Percentiles rank a stretch among this genome's conserved stretches.
phyloP scores from a whole-genome alignment of 179 eudicot species.

The Gypsophila paniculata region DNA sequence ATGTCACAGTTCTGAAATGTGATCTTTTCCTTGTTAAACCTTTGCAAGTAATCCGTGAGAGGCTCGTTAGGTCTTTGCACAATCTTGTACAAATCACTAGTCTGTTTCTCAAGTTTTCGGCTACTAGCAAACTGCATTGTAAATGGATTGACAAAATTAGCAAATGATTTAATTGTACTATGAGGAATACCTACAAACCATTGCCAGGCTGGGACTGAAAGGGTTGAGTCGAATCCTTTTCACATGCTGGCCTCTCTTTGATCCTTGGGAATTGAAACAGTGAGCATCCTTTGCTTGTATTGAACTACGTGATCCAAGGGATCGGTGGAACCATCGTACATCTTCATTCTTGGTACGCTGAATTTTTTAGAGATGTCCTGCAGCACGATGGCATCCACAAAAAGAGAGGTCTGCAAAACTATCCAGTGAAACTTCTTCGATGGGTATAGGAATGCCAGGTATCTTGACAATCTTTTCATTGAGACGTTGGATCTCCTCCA shows the following conservation, averaged over 20 bases:
- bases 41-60: neutral
- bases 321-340: no score
- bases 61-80: neutral
- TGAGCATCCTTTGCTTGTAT: no score
- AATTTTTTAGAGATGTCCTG: no score
- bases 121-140: neutral
- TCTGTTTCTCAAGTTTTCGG: neutral
- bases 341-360: no score
- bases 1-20: neutral
- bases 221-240: neutral
- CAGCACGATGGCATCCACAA: no score
- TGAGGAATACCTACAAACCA: neutral
- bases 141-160: neutral
- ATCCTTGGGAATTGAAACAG: neutral
- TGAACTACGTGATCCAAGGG: no score
- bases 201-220: neutral
- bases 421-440: no score
- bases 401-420: no score
- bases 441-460: no score
- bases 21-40: neutral
- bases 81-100: neutral
- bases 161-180: neutral
- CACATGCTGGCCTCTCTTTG: neutral
- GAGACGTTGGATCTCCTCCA: no score
- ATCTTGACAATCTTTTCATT: no score